These are phyloP conservation scores for Cymbidium sinense DNA, from an alignment of 106 monocot genomes.

Conservation along the genomic window DNA sequence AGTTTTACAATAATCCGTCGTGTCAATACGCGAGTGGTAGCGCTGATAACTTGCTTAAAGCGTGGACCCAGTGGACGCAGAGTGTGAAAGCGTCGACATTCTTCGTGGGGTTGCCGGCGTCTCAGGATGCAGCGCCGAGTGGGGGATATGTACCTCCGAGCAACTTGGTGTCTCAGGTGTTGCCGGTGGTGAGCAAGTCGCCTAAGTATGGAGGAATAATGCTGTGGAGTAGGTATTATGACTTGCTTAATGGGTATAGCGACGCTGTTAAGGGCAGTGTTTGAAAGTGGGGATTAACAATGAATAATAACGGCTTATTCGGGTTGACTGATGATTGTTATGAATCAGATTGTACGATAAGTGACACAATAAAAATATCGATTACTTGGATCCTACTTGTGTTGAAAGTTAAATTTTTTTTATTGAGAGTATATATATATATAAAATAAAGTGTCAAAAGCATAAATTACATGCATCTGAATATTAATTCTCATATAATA, in stretches of 20 bases:
- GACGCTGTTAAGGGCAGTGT: conserved; percentile 19
- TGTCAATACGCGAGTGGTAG: conserved; percentile 40
- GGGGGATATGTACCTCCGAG: conserved; percentile 37
- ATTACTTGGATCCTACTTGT: no score
- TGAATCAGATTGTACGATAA: no score
- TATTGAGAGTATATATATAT: no score
- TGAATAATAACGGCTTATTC: no score
- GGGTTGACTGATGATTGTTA: no score
- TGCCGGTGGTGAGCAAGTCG: conserved; percentile 24
- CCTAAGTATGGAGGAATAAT: conserved; percentile 55
- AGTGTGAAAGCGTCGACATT: conserved; percentile 15
- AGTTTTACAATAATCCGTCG: conserved; percentile 51
- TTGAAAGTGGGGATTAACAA: conserved; percentile 17
- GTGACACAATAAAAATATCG: no score
- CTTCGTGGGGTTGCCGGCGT: conserved; percentile 46
- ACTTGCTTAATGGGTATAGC: conserved; percentile 31
- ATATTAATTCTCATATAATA: no score
- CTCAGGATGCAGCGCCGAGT: conserved; percentile 33
- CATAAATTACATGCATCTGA: no score
- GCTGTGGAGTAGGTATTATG: conserved; percentile 52
- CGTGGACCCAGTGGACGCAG: conserved; percentile 42
- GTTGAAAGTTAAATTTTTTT: no score
- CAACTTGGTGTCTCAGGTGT: conserved; percentile 24
- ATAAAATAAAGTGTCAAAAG: no score
- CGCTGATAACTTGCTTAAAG: conserved; percentile 8